Base-by-base conservation (phyloP, 2,329 filamentous ascomycete species). In the Orbilia oligospora region DNA sequence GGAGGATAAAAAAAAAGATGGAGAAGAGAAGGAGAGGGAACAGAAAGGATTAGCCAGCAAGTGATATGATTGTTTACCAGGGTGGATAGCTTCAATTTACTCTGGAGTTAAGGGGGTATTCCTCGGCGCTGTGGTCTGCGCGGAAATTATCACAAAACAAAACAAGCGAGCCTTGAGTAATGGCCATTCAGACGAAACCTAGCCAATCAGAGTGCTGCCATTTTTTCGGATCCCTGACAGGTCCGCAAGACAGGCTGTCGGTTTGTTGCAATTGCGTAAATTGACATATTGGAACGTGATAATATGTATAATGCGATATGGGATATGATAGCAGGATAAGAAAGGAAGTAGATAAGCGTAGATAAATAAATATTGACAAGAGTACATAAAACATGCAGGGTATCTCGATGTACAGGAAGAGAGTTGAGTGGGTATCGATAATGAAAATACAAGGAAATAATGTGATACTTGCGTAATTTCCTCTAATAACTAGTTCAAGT, bases 91-190 rank as follows among this genome's bases (percentile, higher is more conserved):
- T 68, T 16, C 44, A 9, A n/a, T 46, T 46, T 49, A 24, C 30
- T 51, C 27, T 30, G 27, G 3, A 30, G 27, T 68, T 53, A 55
- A 68, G 65, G 65, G 64, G 65, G 30, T 49, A 68, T 68, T 61
- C 56, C 46, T 70, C 66, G 49, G 48, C 64, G 22, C 48, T 5
- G 49, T 41, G 49, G 46, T 22, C 36, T 44, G 51, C 51, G 36
- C 65, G 65, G 65, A 55, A 56, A 68, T 53, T 53, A 49, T 53
- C 46, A 55, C 30, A 30, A 69, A 69, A 58, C 49, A 69, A 56
- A 69, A 69, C 49, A 69, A 69, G 53, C 49, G 53, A 69, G 44
- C 44, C 33, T 36, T 36, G 44, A 33, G 22, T 22, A 24, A 22
- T 4, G 48, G 1, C 20, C 22, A 10, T 51, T 51, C 48, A 20